These are phyloP conservation scores for Sugiyamaella neomexicana DNA, from an alignment of 1,139 yeast genomes.

Conservation along the genomic window DNA sequence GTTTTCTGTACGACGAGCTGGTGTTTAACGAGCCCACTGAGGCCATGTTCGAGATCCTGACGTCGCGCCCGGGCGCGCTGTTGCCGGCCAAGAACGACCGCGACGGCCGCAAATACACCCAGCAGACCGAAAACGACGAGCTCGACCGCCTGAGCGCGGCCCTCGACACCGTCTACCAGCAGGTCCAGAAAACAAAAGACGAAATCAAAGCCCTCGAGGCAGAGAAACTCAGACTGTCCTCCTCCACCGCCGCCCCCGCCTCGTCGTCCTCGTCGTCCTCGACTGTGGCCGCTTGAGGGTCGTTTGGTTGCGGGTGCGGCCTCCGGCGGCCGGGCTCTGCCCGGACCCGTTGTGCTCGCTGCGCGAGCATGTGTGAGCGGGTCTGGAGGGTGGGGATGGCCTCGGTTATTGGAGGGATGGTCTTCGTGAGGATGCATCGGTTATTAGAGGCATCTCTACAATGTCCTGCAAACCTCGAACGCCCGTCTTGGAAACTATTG, in stretches of 20 bases:
- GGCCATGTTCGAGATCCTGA: constrained; percentile 72
- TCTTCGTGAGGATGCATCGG: too few species aligned
- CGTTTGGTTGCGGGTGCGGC: background rate
- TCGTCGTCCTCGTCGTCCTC: too few species aligned
- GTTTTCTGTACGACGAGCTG: constrained; percentile 81
- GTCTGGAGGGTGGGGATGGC: too few species aligned
- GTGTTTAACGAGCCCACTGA: constrained; percentile 98
- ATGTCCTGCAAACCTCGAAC: too few species aligned
- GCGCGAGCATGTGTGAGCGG: too few species aligned
- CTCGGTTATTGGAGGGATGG: too few species aligned
- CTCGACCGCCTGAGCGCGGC: constrained; percentile 70
- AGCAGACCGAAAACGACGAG: constrained; percentile 72
- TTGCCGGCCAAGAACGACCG: constrained; percentile 58
- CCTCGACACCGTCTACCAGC: constrained; percentile 53
- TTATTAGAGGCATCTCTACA: too few species aligned
- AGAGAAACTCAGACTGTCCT: constrained; percentile 26
- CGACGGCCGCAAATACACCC: constrained; percentile 49
- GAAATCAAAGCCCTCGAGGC: constrained; percentile 37
- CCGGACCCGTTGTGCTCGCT: constrained; percentile 7
- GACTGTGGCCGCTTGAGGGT: background rate
- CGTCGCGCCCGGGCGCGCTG: constrained; percentile 71
- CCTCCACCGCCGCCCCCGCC: too few species aligned
- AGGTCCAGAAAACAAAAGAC: constrained; percentile 39
- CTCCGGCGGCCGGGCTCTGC: constrained; percentile 4
- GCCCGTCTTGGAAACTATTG: too few species aligned